Evolutionary conservation across 768 basidiomycete genomes (phyloP).

Genomic region (Termitomyces sp.): DNA sequence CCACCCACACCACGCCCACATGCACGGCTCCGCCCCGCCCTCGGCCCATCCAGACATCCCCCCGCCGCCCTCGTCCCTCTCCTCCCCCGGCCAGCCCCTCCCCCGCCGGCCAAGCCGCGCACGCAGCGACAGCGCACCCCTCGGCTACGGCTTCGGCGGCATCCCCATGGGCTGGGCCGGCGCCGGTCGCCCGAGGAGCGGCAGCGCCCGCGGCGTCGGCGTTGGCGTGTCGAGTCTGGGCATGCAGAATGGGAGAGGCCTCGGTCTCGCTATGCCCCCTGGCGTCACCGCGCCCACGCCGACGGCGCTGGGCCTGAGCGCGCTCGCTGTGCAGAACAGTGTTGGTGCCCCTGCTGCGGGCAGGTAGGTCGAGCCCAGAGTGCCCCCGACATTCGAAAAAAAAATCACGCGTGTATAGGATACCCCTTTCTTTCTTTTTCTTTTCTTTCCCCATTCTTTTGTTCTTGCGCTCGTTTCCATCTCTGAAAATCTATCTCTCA

Average conservation of each 20-base stretch:
- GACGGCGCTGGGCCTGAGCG: not conserved
- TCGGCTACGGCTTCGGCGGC: conserved; percentile 35
- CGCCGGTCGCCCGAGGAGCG: conserved; percentile 38
- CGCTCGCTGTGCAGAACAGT: not conserved
- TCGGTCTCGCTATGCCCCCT: no score
- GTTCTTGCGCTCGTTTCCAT: not conserved
- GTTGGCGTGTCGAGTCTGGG: conserved; percentile 24
- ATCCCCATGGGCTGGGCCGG: conserved; percentile 5
- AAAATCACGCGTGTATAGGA: not conserved
- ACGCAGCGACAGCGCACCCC: conserved; percentile 61
- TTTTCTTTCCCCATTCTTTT: no score
- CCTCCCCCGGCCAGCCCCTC: conserved; percentile 2
- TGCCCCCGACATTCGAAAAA: not conserved
- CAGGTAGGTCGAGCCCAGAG: not conserved
- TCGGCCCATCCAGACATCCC: conserved; percentile 19
- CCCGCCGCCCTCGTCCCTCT: conserved; percentile 23
- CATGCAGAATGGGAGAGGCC: conserved; percentile 26
- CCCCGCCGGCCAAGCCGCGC: conserved; percentile 36
- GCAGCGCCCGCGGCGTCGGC: conserved; percentile 29
- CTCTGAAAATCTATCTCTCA: not conserved
- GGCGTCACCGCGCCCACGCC: no score
- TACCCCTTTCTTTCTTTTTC: not conserved
- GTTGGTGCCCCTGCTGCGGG: not conserved
- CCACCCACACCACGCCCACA: not conserved
- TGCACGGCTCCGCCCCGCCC: conserved; percentile 13